Evolutionary conservation across 2,329 filamentous ascomycete species (phyloP), one percentile per base, ranked within the genome.

Genomic region (Xylaria polymorpha): DNA sequence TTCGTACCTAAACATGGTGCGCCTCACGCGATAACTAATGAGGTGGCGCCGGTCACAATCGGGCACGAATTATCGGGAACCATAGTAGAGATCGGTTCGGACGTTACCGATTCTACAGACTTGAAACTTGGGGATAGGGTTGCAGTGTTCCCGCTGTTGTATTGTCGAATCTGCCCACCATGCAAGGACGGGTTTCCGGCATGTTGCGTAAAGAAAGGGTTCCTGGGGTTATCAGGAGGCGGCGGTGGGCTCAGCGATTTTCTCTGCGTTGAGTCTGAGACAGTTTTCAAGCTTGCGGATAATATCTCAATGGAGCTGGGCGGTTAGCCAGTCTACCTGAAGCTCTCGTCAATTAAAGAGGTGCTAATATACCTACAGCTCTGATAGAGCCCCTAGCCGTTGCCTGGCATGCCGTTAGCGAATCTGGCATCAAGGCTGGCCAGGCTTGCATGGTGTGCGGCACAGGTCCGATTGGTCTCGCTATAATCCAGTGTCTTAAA

Each of bases 1-100:
- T 72, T 79, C 43, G 74, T 78, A 58, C 78, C 77, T 32, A 67
- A 67, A 20, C 58, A 60, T 14, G 72, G 71, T 32, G 70, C 68
- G 29, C 86, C 88, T 0, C 89, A 91, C 73, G 84, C 84, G 1
- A 77, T 91, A 25, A 91, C 88, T 0, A 81, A 84, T 39, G 86
- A 87, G 66, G 82, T 80, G 0, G 82, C 88, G 43, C 90, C 89
- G 3, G 82, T 91, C 10, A 88, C 84, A 0, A 81, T 91, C 10
- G 90, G 90, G 32, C 90, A 92, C 74, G 90, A 92, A 75, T 89
- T 91, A 77, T 86, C 84, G 3, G 90, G 89, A 12, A 83, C 84
- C 1, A 81, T 92, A 39, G 82, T 84, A 12, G 87, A 90, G 71
- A 79, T 91, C n/a, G 89, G 89, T 0, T 74, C 80, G 0, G 82